phyloP scores from a whole-genome alignment of 352 stramenopile genomes.

The Globisporangium lucens region DNA sequence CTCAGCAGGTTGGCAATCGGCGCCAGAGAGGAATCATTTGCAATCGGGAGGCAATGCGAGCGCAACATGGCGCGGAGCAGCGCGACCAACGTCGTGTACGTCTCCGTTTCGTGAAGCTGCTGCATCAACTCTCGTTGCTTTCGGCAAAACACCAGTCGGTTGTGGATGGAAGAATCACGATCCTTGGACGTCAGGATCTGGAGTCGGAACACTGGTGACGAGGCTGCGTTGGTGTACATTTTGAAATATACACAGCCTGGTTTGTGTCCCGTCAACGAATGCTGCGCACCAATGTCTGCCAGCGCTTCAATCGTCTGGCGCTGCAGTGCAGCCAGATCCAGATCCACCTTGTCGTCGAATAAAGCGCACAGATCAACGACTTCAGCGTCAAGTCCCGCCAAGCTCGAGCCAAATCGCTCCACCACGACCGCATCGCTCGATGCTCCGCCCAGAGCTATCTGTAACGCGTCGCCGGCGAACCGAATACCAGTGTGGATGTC shows the following conservation, averaged over 20 bases:
- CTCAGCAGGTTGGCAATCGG: slow-evolving; percentile 27
- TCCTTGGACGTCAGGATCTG: slow-evolving; percentile 16
- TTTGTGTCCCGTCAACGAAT: slow-evolving; percentile 8
- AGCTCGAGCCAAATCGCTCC: slow-evolving; percentile 36
- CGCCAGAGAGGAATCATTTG: slow-evolving; percentile 18
- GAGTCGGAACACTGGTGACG: slow-evolving; percentile 28
- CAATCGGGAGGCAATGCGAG: slow-evolving; percentile 13
- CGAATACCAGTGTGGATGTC: slow-evolving; percentile 8
- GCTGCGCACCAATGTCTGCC: neutral
- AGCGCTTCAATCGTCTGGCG: neutral
- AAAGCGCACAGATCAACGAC: slow-evolving; percentile 30
- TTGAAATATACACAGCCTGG: slow-evolving; percentile 29
- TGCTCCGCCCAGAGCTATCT: slow-evolving; percentile 3
- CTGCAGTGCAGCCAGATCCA: neutral
- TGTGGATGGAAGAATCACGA: neutral
- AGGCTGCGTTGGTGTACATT: slow-evolving; percentile 17
- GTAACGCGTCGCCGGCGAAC: slow-evolving; percentile 1
- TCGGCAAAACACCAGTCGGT: slow-evolving; percentile 25
- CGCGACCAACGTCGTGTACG: slow-evolving; percentile 26
- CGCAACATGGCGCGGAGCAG: slow-evolving; percentile 31
- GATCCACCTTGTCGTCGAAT: slow-evolving; percentile 8
- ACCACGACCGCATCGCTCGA: slow-evolving; percentile 5
- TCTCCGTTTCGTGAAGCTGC: slow-evolving; percentile 23
- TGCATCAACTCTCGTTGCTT: slow-evolving; percentile 12
- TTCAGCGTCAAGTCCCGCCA: slow-evolving; percentile 23